Evolutionary conservation across 176 grass and related monocot species (phyloP).

Genomic region (Hordeum marinum): DNA sequence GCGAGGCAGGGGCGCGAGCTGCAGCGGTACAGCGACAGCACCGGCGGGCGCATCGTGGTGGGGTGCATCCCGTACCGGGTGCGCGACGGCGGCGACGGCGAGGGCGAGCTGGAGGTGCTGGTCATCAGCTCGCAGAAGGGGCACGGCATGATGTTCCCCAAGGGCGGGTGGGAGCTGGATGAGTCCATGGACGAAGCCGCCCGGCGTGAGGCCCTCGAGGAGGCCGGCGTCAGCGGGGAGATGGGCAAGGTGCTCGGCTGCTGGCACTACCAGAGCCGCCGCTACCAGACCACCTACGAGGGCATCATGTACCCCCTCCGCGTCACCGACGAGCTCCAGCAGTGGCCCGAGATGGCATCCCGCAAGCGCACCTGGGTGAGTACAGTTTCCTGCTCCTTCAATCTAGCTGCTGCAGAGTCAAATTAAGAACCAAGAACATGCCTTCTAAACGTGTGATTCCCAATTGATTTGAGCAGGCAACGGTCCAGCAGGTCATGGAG

Average conservation of each 20-base stretch:
- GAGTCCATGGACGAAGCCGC: constrained; percentile 79
- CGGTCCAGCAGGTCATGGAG: constrained; percentile 63
- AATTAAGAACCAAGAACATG: background rate
- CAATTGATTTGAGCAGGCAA: constrained; percentile 32
- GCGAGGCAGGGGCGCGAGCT: constrained; percentile 86
- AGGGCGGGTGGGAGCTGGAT: constrained; percentile 94
- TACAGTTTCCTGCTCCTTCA: background rate
- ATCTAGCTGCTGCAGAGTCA: background rate
- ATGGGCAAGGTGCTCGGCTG: constrained; percentile 43
- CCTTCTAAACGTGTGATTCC: background rate
- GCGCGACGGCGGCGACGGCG: constrained; percentile 15
- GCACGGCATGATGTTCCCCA: constrained; percentile 95
- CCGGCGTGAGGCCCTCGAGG: constrained; percentile 78
- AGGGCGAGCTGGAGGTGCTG: constrained; percentile 60
- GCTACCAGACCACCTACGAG: constrained; percentile 63
- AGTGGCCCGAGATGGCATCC: constrained; percentile 86
- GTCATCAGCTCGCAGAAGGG: constrained; percentile 91
- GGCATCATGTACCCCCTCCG: constrained; percentile 79
- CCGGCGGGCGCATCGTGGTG: constrained; percentile 73
- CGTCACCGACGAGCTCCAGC: constrained; percentile 59
- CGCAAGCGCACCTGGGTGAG: constrained; percentile 80
- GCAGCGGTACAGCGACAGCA: constrained; percentile 70
- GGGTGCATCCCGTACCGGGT: constrained; percentile 86
- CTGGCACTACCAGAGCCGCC: constrained; percentile 85
- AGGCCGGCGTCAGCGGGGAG: constrained; percentile 73